Evolutionary conservation across 805 yeast genomes (phyloP), one percentile per base, ranked within the genome.

Genomic region (Metschnikowia arizonensis): DNA sequence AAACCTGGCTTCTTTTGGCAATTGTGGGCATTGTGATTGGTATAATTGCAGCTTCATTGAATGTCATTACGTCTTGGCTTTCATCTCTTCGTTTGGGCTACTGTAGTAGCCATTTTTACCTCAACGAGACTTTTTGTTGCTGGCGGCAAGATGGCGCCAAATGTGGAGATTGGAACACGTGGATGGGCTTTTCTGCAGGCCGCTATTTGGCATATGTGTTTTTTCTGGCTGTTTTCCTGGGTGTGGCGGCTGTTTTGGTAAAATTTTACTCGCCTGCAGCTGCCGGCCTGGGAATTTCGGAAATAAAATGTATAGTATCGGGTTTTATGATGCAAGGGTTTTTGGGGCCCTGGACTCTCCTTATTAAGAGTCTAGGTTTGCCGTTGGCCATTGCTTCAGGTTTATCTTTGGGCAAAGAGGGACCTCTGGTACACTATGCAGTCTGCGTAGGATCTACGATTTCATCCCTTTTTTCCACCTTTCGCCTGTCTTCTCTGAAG

Each of bases 371-470:
- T 41, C 60, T 88, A 8, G 87, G 95, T 0, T 67, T 93, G 34
- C 99, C 99, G 0, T 68, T 93, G 48, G 88, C 96, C 0, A 93
- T 93, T 57, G 90, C 96, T 0, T 83, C 97, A 1, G 99, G 99
- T 0, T 65, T 93, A 31, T 85, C 91, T 54, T 85, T 93, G 5
- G 99, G 99, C 18, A 93, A 93, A 65, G 99, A 93, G 61, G 99
- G 99, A 0, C 99, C 99, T 1, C 82, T 91, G 56, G 99, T 93
- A 10, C 99, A 93, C 65, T 93, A 91, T 64, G 97, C 99, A 0
- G 95, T 90, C 0, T 90, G 98, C 62, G 91, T 85, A n/a, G 99
- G 97, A 0, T 81, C 82, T 56, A 76, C 81, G n/a, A 68, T 88
- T 10, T 82, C 93, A 0, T 74, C 75, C 31, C 60, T 80, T 35